Evolutionary conservation across 1,139 yeast genomes (phyloP).

Genomic region (Torulaspora pretoriensis): DNA sequence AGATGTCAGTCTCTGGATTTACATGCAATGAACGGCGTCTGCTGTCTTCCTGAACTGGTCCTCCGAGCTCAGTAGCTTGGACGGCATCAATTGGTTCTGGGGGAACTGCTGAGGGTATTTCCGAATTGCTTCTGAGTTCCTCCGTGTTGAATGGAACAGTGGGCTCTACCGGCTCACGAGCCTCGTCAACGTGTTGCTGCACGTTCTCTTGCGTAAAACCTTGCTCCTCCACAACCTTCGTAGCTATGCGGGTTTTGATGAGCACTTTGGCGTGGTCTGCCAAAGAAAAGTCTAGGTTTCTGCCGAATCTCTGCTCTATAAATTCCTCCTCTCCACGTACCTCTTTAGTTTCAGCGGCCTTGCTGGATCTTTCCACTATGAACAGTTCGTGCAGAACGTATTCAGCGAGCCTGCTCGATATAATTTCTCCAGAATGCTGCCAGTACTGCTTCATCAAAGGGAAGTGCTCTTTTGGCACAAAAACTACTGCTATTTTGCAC

Average conservation of each 20-base stretch:
- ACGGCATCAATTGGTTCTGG: background rate
- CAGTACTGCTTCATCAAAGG: conserved; percentile 78
- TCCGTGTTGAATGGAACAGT: background rate
- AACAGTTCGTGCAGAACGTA: conserved; percentile 62
- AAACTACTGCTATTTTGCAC: conserved; percentile 69
- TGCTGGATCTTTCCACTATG: conserved; percentile 30
- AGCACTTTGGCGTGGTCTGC: conserved; percentile 73
- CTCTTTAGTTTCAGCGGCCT: conserved; percentile 7
- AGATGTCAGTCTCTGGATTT: conserved; percentile 53
- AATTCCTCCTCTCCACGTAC: conserved; percentile 59
- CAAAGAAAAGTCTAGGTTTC: conserved; percentile 75
- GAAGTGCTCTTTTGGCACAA: conserved; percentile 50
- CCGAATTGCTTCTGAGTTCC: background rate
- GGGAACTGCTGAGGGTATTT: conserved; percentile 4
- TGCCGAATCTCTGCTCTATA: conserved; percentile 85
- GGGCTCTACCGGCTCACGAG: conserved; percentile 9
- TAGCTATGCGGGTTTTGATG: conserved; percentile 69
- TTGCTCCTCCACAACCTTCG: conserved; percentile 47
- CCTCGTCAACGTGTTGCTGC: conserved; percentile 6
- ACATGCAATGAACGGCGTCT: conserved; percentile 22
- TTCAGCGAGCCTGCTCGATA: conserved; percentile 85
- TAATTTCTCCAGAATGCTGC: conserved; percentile 97
- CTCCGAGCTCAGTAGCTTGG: conserved; percentile 1
- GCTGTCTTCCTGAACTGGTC: background rate
- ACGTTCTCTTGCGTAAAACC: conserved; percentile 19